Evolutionary conservation across 116 monocot species (phyloP), one percentile per base, ranked within the genome.

Genomic region (Trichopus zeylanicus): DNA sequence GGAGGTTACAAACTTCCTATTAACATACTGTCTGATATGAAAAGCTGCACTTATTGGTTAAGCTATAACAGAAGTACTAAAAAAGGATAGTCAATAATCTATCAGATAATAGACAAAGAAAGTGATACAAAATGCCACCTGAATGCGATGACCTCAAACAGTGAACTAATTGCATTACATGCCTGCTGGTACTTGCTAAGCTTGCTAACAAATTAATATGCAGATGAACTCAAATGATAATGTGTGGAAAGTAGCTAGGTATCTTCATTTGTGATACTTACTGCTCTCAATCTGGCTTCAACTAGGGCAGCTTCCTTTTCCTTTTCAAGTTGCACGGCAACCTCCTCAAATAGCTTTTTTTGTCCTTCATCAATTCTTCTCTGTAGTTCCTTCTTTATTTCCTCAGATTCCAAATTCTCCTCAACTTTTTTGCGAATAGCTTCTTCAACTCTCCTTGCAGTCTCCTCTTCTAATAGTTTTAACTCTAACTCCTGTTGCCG

Each of bases 401-500:
- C 87, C 27, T 91, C 91, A 27, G 97, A 91, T 58, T 84, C 87
- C 67, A 97, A 72, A 26, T 53, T 68, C 55, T 97, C 97, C 65
- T 97, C 91, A 42, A 97, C 86, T 27, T 73, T 97, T 68, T 80
- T 91, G 39, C 87, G 72, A 23, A 97, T 97, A 57, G 91, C 87
- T 70, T 97, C 97, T 69, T 97, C 97, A 62, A 97, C 64, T 77
- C 91, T 87, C 55, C 71, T 65, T 38, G 91, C 84, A 67, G 91
- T 91, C 66, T 97, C 97, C 35, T 97, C 97, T 75, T 95, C 95
- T 63, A 97, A 57, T 29, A 97, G 60, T 72, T 84, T 87, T 23
- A 91, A 63, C 54, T 97, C 97, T 59, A 82, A 87, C 59, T 97
- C 97, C 48, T 77, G 75, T 51, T 97, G 91, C 11, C 81, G 90